phyloP scores from a whole-genome alignment of 805 yeast genomes.

The Tetrapisispora arboricola region DNA sequence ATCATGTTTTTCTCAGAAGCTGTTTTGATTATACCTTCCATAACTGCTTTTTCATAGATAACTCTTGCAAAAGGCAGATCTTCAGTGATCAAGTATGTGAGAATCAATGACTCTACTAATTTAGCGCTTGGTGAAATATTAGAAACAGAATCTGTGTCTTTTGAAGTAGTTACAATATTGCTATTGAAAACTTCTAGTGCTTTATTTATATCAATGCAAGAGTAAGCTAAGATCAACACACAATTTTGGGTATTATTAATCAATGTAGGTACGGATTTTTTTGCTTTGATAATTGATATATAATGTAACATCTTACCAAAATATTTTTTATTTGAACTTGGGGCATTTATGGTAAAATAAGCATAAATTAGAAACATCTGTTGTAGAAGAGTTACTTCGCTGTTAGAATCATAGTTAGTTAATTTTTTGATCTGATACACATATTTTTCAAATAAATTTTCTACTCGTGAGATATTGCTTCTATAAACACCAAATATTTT shows the following conservation, averaged over 20 bases:
- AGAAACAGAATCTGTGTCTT: constrained; percentile 20
- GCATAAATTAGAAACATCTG: constrained; percentile 23
- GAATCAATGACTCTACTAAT: constrained; percentile 38
- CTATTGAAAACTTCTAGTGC: constrained; percentile 38
- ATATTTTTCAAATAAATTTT: constrained; percentile 33
- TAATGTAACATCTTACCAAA: constrained; percentile 30
- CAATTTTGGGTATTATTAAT: neutral
- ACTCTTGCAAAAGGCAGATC: constrained; percentile 48
- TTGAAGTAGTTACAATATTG: constrained; percentile 33
- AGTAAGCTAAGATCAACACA: constrained; percentile 33
- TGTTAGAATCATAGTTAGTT: constrained; percentile 17
- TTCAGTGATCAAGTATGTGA: constrained; percentile 34
- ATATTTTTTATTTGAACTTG: constrained; percentile 24
- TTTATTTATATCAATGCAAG: constrained; percentile 31
- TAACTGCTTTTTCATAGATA: constrained; percentile 38
- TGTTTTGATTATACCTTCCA: constrained; percentile 30
- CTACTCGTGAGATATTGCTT: constrained; percentile 19
- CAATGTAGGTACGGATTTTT: too few relatives aligned
- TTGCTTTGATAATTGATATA: neutral
- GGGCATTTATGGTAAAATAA: constrained; percentile 31
- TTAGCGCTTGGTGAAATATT: constrained; percentile 34
- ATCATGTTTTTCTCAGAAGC: constrained; percentile 34
- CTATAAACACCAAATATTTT: constrained; percentile 15
- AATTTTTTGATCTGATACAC: constrained; percentile 32
- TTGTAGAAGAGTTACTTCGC: neutral